Evolutionary conservation across 176 grass and related monocot species (phyloP).

Genomic region (Musa troglodytarum): DNA sequence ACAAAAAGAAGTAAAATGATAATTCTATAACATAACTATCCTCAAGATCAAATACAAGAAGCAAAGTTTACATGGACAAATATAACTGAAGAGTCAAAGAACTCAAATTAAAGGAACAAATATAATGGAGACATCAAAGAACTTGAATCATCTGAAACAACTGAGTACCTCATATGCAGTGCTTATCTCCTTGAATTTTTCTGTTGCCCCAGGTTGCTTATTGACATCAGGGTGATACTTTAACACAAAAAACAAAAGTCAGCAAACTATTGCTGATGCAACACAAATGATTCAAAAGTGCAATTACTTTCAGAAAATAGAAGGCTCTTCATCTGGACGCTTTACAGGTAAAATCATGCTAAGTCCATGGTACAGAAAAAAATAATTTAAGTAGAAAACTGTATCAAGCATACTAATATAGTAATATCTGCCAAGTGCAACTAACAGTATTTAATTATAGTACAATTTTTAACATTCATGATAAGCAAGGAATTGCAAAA

Average conservation of each 20-base stretch:
- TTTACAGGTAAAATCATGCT: background rate
- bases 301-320: background rate
- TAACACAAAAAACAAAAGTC: conserved; percentile 17
- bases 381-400: background rate
- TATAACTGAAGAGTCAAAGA: background rate
- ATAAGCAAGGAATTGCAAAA: too few relatives aligned
- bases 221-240: conserved; percentile 99
- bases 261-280: background rate
- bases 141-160: background rate
- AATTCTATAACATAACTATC: background rate
- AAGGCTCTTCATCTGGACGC: background rate
- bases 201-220: conserved; percentile 87
- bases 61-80: background rate
- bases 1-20: background rate
- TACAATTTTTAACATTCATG: too few relatives aligned
- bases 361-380: background rate
- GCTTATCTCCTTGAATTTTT: conserved; percentile 99
- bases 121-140: background rate
- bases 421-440: too few relatives aligned
- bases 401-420: background rate
- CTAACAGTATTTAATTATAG: too few relatives aligned
- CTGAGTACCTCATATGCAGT: conserved; percentile 79
- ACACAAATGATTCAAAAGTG: background rate
- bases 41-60: background rate
- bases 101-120: background rate